Evolutionary conservation across 2,329 filamentous ascomycete genomes (phyloP).

Genomic region (Phaeoacremonium minimum): DNA sequence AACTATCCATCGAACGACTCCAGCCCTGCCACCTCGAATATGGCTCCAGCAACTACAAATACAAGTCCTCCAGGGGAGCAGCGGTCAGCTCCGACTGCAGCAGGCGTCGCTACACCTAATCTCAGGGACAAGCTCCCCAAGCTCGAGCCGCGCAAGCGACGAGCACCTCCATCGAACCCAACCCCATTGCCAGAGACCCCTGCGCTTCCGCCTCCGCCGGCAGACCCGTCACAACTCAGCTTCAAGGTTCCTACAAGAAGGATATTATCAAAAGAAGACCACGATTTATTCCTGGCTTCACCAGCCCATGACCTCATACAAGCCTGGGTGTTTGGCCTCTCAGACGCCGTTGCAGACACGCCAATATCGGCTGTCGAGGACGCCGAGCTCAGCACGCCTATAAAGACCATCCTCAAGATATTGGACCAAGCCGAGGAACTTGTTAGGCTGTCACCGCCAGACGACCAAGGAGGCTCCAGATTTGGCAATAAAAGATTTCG

Average conservation of each 20-base stretch:
- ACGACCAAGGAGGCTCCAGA: slow-evolving; percentile 81
- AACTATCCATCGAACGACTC: neutral
- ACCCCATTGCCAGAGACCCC: slow-evolving; percentile 73
- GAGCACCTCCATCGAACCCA: slow-evolving; percentile 45
- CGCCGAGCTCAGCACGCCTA: slow-evolving; percentile 49
- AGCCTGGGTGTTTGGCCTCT: slow-evolving; percentile 81
- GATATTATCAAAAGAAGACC: slow-evolving; percentile 78
- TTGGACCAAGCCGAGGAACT: slow-evolving; percentile 66
- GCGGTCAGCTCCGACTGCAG: slow-evolving; percentile 9
- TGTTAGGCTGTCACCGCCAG: slow-evolving; percentile 66
- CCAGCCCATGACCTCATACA: slow-evolving; percentile 71
- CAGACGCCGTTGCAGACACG: slow-evolving; percentile 72
- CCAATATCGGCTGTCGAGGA: slow-evolving; percentile 60
- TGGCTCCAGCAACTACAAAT: slow-evolving; percentile 10
- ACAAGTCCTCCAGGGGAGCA: slow-evolving; percentile 4
- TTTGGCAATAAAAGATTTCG: slow-evolving; percentile 95
- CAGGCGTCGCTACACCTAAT: slow-evolving; percentile 37
- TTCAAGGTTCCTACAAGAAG: slow-evolving; percentile 69
- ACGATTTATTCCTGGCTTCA: slow-evolving; percentile 75
- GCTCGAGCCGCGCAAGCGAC: slow-evolving; percentile 60
- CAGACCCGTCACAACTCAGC: slow-evolving; percentile 48
- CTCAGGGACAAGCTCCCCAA: slow-evolving; percentile 60
- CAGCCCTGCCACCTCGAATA: slow-evolving; percentile 16
- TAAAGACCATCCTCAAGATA: slow-evolving; percentile 63
- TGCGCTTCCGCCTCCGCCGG: slow-evolving; percentile 61